Evolutionary conservation across 495 filamentous ascomycete species (phyloP), one percentile per base, ranked within the genome.

Genomic region (Acidiella bohemica): DNA sequence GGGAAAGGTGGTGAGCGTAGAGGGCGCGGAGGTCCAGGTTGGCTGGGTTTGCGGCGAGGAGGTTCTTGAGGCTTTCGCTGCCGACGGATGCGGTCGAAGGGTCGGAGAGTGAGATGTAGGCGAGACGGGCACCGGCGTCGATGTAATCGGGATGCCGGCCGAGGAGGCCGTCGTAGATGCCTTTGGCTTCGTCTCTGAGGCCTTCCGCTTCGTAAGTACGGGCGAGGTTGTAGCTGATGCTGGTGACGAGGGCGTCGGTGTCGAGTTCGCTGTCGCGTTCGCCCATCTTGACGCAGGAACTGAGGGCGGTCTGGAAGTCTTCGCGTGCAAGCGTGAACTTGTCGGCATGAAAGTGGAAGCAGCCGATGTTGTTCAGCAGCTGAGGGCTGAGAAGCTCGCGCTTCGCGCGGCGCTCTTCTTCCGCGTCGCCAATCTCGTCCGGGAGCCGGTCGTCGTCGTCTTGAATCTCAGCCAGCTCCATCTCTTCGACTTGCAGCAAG

Each of bases 181-280:
- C 79, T 46, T 79, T 77, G 0, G 90, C 92, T 52, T 88, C 76
- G 32, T 92, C 82, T 19, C 76, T 66, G 53, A 84, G 70, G 26
- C 80, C 78, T 5, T 78, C 76, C 1, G 83, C 78, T 59, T 97
- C 90, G 52, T 93, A 93, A 17, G 84, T 88, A n/a, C 90, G 73
- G n/a, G 80, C 90, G 20, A 97, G 75, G 56, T 96, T 97, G 63
- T 85, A 97, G 47, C 80, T 86, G 51, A 97, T 86, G 4, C 84
- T 93, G 0, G 86, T 93, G 19, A 94, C 76, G 4, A 97, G 70
- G 2, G 85, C 83, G 55, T 96, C 90, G 0, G 75, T 81, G 53
- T 94, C 87, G n/a, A 73, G 5, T 18, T 4, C 31, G 8, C 4
- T n/a, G 19, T 44, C 41, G 32, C 46, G 21, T 42, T 81, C 76